Percentiles rank a stretch among this genome's conserved stretches.
phyloP scores from a whole-genome alignment of 139 green algal species.

The Coccomyxa sp. region DNA sequence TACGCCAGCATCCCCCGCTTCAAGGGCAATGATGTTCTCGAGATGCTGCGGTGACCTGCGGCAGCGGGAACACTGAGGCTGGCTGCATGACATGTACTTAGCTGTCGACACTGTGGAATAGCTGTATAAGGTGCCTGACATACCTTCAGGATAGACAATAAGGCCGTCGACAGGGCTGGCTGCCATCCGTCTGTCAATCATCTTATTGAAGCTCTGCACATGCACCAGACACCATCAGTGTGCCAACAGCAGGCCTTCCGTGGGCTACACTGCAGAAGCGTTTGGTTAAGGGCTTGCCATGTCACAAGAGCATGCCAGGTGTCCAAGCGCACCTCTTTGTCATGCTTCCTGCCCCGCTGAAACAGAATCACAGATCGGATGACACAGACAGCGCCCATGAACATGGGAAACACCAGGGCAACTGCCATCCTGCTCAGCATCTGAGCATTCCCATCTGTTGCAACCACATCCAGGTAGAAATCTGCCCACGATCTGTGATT shows the following conservation, averaged over 20 bases:
- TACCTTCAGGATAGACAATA: conserved; percentile 73
- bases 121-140: too few species aligned
- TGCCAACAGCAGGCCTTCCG: neutral
- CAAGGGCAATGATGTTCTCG: conserved; percentile 62
- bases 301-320: neutral
- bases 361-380: conserved; percentile 72
- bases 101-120: too few species aligned
- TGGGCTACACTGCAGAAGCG: neutral
- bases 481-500: conserved; percentile 91
- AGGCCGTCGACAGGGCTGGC: conserved; percentile 46
- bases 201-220: conserved; percentile 56
- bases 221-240: neutral
- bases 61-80: too few species aligned
- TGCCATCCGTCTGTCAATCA: conserved; percentile 49
- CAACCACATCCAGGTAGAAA: conserved; percentile 85
- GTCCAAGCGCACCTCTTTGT: conserved; percentile 74
- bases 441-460: conserved; percentile 67
- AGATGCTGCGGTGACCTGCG: conserved; percentile 64
- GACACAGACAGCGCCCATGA: conserved; percentile 62
- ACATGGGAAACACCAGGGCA: conserved; percentile 77
- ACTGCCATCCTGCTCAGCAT: conserved; percentile 78
- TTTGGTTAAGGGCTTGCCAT: neutral
- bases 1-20: conserved; percentile 91
- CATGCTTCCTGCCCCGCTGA: conserved; percentile 59
- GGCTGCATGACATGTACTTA: too few species aligned